Evolutionary conservation across 768 basidiomycete species (phyloP).

Genomic region (Rhodotorula diobovata): DNA sequence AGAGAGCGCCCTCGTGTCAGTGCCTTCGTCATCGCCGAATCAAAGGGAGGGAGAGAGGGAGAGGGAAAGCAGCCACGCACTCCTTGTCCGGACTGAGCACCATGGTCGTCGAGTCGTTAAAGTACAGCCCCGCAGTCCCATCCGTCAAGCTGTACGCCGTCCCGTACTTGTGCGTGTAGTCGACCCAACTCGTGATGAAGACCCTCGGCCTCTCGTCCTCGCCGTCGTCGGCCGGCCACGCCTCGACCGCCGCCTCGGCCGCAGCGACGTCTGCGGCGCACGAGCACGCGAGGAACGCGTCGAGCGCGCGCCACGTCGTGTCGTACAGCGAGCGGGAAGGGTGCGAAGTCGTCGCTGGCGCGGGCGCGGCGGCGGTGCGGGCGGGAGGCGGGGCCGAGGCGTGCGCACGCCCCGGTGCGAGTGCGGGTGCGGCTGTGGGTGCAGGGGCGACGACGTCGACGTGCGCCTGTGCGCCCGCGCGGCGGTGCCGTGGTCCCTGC

Average conservation of each 20-base stretch:
- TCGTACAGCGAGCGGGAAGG: slow-evolving; percentile 36
- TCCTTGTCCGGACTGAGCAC: slow-evolving; percentile 79
- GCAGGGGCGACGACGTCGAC: neutral
- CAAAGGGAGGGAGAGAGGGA: neutral
- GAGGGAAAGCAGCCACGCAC: slow-evolving; percentile 54
- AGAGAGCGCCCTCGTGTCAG: too few species aligned
- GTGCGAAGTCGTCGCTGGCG: neutral
- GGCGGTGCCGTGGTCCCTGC: neutral
- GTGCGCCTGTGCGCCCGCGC: neutral
- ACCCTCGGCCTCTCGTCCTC: slow-evolving; percentile 51
- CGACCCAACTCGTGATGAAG: slow-evolving; percentile 98
- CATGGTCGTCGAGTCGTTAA: slow-evolving; percentile 87
- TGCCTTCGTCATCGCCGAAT: neutral
- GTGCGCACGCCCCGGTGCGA: neutral
- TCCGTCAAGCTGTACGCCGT: slow-evolving; percentile 98
- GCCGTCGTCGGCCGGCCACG: neutral
- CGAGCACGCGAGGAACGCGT: slow-evolving; percentile 19
- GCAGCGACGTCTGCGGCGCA: neutral
- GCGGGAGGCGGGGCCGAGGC: too few species aligned
- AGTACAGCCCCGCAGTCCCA: slow-evolving; percentile 89
- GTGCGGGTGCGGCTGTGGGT: neutral
- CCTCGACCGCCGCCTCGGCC: neutral
- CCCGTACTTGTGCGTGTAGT: slow-evolving; percentile 99
- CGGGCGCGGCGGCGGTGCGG: neutral
- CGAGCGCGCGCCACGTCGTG: slow-evolving; percentile 24